These are phyloP conservation scores for Miscanthus lutarioriparius DNA, from an alignment of 176 grass and related monocot species.

Conservation along the genomic window DNA sequence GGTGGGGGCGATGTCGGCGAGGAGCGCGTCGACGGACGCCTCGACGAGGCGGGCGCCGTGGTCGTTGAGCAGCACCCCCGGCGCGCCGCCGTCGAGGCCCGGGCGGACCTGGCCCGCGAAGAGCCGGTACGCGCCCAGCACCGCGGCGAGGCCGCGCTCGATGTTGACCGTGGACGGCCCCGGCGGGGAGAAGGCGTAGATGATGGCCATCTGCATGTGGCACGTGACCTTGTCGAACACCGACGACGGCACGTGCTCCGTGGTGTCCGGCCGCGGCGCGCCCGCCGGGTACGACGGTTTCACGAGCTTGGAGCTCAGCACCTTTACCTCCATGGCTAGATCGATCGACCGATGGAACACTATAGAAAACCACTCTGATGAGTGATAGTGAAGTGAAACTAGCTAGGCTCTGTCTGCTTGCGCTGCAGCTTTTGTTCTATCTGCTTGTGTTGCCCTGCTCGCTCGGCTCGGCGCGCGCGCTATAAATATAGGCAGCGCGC, in stretches of 20 bases:
- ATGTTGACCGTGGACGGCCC: conserved; percentile 39
- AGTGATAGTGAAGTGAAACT: neutral
- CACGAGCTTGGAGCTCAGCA: conserved; percentile 56
- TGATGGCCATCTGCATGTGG: conserved; percentile 54
- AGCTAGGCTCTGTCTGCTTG: neutral
- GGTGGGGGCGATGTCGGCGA: neutral
- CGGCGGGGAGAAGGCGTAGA: conserved; percentile 75
- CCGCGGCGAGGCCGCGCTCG: conserved; percentile 45
- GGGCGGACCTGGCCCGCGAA: conserved; percentile 45
- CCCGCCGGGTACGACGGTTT: conserved; percentile 46
- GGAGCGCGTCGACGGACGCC: neutral
- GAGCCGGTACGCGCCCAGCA: conserved; percentile 36
- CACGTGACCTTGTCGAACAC: conserved; percentile 63
- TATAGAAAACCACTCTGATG: neutral
- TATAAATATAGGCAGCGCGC: conserved; percentile 14
- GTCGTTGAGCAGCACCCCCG: neutral
- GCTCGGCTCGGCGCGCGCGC: neutral
- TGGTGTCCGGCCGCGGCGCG: neutral
- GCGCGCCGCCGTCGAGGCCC: neutral
- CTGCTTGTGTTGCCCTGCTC: neutral
- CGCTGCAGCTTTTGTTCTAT: neutral
- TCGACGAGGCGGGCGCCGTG: conserved; percentile 18
- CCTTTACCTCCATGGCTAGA: conserved; percentile 54
- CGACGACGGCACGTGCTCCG: conserved; percentile 38
- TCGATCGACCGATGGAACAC: no score